Evolutionary conservation across 805 yeast species (phyloP).

Genomic region (Candida verbasci): DNA sequence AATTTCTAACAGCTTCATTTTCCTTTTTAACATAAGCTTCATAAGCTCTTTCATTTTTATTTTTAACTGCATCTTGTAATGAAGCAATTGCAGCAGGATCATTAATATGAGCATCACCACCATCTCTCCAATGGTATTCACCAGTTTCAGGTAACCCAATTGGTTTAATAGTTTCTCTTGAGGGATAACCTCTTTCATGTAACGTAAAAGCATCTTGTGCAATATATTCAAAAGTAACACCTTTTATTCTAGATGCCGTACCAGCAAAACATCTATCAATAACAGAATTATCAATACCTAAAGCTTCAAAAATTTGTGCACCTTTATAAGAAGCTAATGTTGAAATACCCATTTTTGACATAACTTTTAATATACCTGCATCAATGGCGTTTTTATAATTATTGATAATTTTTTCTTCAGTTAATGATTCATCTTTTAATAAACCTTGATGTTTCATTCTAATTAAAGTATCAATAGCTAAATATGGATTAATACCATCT

Average conservation of each 20-base stretch:
- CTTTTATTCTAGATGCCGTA: constrained; percentile 94
- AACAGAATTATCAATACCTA: constrained; percentile 93
- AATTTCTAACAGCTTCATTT: constrained; percentile 83
- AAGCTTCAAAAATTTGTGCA: constrained; percentile 96
- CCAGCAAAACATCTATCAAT: constrained; percentile 95
- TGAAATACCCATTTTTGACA: constrained; percentile 99
- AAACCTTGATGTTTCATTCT: constrained; percentile 81
- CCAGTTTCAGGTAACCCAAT: constrained; percentile 87
- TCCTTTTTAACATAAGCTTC: constrained; percentile 87
- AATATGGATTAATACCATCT: constrained; percentile 91
- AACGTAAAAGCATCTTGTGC: constrained; percentile 95
- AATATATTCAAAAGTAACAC: constrained; percentile 90
- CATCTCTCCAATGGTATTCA: constrained; percentile 98
- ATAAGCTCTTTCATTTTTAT: constrained; percentile 91
- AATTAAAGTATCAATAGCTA: constrained; percentile 83
- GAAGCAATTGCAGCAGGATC: constrained; percentile 94
- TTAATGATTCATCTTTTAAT: constrained; percentile 48
- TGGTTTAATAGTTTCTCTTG: constrained; percentile 65
- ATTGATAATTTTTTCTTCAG: constrained; percentile 57
- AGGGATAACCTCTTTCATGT: constrained; percentile 90
- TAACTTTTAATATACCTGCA: constrained; percentile 90
- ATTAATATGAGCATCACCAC: constrained; percentile 93
- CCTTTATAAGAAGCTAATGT: constrained; percentile 98
- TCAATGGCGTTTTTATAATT: constrained; percentile 85
- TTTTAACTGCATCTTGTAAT: constrained; percentile 96